phyloP scores from a whole-genome alignment of 2,329 filamentous ascomycete species.

The Aspergillus fischeri region DNA sequence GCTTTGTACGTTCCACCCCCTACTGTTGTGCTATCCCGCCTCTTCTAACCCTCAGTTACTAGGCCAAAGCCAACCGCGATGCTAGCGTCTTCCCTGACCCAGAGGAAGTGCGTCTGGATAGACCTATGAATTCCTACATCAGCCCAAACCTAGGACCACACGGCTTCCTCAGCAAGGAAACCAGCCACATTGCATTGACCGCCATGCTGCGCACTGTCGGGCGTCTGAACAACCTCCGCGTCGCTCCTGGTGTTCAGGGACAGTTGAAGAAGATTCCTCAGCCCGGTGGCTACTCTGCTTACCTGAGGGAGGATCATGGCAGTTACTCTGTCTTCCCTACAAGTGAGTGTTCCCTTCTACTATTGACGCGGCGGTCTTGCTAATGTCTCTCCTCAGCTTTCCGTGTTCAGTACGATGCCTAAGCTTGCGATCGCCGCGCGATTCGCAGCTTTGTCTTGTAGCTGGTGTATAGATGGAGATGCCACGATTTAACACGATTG shows the following conservation, averaged over 20 bases:
- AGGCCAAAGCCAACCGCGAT: slow-evolving; percentile 53
- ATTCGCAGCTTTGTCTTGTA: neutral
- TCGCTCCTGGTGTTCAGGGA: slow-evolving; percentile 61
- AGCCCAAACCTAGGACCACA: slow-evolving; percentile 62
- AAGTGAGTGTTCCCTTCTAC: slow-evolving; percentile 26
- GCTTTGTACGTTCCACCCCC: slow-evolving; percentile 47
- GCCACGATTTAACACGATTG: neutral
- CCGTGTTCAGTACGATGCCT: slow-evolving; percentile 44
- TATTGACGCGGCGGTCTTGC: slow-evolving; percentile 2
- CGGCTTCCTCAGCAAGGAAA: slow-evolving; percentile 58
- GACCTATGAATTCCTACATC: slow-evolving; percentile 62
- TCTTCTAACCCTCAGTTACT: neutral
- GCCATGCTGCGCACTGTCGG: slow-evolving; percentile 67
- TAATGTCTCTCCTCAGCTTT: slow-evolving; percentile 30
- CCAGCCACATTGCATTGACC: slow-evolving; percentile 59
- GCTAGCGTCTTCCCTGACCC: slow-evolving; percentile 59
- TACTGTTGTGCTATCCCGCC: neutral
- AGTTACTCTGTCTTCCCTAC: slow-evolving; percentile 50
- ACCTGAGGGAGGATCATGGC: slow-evolving; percentile 65
- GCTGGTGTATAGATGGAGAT: neutral
- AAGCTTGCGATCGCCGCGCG: slow-evolving; percentile 21
- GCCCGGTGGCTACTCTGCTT: slow-evolving; percentile 54
- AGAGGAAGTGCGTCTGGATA: slow-evolving; percentile 56
- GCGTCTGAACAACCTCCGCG: slow-evolving; percentile 55
- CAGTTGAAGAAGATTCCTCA: slow-evolving; percentile 61